Base-by-base conservation (phyloP, 140 eudicot species). In the Cichorium intybus region DNA sequence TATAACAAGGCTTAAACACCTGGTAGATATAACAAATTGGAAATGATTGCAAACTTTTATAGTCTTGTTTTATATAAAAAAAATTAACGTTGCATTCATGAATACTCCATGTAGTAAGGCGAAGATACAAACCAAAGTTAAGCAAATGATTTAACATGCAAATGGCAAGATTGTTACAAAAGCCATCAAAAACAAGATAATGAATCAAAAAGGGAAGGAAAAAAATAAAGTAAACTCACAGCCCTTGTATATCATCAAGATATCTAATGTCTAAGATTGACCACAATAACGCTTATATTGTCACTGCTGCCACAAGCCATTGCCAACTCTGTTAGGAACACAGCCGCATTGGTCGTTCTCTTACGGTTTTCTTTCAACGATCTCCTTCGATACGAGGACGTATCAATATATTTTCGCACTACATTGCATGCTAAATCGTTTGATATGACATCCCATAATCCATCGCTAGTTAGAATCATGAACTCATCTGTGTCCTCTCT, bases 251-350 rank as follows among this genome's bases (percentile, higher is more conserved):
- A 58, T 57, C 37, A 29, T 46, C 39, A 22, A 7, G 27, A 73
- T 43, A 73, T 64, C 49, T 34, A 56, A 47, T 20, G 24, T 26
- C 39, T 66, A 39, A 74, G 79, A 59, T 74, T 74, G 7, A 83
- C 80, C 0, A 89, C 95, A 1, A 86, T 54, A 24, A 84, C 91
- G 14, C 87, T 91, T 4, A 91, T 79, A 67, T 87, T 91, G 51
- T 91, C 97, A 16, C 51, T 70, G 68, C 97, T 85, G 0, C 97
- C 97, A 26, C 86, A 76, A 26, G 88, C 90, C 60, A 91, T 85
- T 3, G 95, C 95, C 2, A 91, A 24, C 61, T 79, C 84, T 2
- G 81, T 75, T 50, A 87, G 76, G 23, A 83, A 55, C 1, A 66
- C 63, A 4, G 97, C 97, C 3, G 97, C 91, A 47, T 66, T 68